phyloP scores from a whole-genome alignment of 306 rosid species.

The Pachyrhizus erosus region DNA sequence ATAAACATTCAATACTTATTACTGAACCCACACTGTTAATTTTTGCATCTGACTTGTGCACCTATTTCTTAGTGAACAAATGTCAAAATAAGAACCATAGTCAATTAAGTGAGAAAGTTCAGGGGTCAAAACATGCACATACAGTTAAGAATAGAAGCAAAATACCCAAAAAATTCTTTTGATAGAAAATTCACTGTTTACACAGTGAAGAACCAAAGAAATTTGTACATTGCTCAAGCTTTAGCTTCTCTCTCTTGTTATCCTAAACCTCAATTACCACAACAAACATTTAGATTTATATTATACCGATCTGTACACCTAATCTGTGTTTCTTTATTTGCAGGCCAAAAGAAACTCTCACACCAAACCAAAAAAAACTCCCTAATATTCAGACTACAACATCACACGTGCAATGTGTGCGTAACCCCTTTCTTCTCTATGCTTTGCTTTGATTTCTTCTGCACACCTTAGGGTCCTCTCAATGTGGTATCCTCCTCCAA shows the following conservation, averaged over 20 bases:
- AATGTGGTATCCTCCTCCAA: constrained; percentile 89
- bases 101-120: neutral
- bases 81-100: neutral
- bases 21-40: neutral
- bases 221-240: constrained; percentile 4
- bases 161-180: neutral
- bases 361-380: neutral
- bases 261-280: neutral
- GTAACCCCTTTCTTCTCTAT: constrained; percentile 52
- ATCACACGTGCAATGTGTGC: constrained; percentile 59
- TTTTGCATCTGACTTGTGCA: neutral
- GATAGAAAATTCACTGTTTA: neutral
- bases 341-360: neutral
- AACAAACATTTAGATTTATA: constrained; percentile 23
- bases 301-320: constrained; percentile 17
- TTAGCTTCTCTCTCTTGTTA: neutral
- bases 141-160: neutral
- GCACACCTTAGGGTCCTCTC: constrained; percentile 86
- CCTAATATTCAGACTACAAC: constrained; percentile 43
- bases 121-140: neutral
- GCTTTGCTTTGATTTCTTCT: constrained; percentile 73
- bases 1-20: neutral
- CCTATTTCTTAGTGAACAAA: neutral
- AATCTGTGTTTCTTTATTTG: neutral
- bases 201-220: neutral